Percentiles rank a stretch among this genome's conserved stretches.
Conservation (phyloP, 169 alveolate genomes). For the Cryptosporidium viatorum region DNA sequence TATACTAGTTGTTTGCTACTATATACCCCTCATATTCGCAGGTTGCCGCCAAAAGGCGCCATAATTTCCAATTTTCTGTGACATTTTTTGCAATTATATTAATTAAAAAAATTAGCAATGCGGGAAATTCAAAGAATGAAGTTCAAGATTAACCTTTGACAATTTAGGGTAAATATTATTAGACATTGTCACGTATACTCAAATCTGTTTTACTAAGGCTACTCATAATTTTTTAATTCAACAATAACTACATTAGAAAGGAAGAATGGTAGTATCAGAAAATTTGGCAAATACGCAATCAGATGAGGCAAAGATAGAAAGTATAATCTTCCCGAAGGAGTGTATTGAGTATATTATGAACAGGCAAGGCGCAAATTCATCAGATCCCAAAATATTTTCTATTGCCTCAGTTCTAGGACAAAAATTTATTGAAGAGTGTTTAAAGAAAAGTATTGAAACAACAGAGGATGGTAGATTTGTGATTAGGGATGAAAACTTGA, state of each 20-base stretch:
- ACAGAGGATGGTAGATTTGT: constrained; percentile 37
- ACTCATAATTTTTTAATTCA: too few species aligned
- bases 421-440: constrained; percentile 36
- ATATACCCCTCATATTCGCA: not conserved
- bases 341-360: constrained; percentile 59
- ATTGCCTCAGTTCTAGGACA: constrained; percentile 25
- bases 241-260: not conserved
- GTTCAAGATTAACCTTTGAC: not conserved
- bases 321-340: constrained; percentile 40
- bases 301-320: not conserved
- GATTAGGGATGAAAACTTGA: constrained; percentile 34
- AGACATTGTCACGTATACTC: not conserved
- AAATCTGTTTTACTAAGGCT: too few species aligned
- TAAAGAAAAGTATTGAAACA: constrained; percentile 53
- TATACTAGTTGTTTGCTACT: constrained; percentile 6
- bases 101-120: not conserved
- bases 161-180: too few species aligned
- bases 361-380: constrained; percentile 51
- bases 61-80: not conserved
- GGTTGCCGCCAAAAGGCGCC: constrained; percentile 8
- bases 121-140: not conserved
- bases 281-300: not conserved
- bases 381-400: constrained; percentile 14
- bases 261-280: not conserved
- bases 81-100: not conserved